phyloP scores from a whole-genome alignment of 176 grass and related monocot genomes.

The Areca catechu region DNA sequence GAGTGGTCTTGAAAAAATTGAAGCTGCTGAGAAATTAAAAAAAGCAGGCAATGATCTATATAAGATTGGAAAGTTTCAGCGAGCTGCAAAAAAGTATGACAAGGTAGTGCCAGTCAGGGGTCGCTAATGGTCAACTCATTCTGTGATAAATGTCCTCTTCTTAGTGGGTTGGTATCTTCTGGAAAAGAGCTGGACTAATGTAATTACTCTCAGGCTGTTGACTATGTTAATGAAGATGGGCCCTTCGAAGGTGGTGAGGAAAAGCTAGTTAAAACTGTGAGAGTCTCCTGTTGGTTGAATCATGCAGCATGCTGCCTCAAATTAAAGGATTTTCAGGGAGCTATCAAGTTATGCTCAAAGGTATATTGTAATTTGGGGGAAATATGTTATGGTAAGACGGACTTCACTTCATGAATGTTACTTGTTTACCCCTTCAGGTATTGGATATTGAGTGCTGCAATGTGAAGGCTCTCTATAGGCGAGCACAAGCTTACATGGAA shows the following conservation, averaged over 20 bases:
- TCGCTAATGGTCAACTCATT: background rate
- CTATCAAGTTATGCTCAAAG: constrained; percentile 28
- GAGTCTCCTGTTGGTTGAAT: constrained; percentile 34
- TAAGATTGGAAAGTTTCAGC: constrained; percentile 28
- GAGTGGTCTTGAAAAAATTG: constrained; percentile 24
- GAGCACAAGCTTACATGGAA: constrained; percentile 37
- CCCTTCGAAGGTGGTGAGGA: constrained; percentile 21
- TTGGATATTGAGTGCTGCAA: constrained; percentile 31
- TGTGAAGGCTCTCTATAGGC: constrained; percentile 32
- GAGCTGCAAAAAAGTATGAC: constrained; percentile 31
- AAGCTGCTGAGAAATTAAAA: constrained; percentile 34
- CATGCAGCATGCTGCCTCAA: constrained; percentile 38
- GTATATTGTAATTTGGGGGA: constrained; percentile 1
- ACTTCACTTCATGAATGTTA: background rate
- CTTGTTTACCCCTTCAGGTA: constrained; percentile 10
- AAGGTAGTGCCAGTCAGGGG: constrained; percentile 19
- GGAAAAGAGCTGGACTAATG: background rate
- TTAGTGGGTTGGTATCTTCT: background rate
- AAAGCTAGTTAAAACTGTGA: constrained; percentile 22
- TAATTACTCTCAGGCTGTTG: constrained; percentile 28
- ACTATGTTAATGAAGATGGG: constrained; percentile 20
- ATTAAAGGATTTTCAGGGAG: constrained; percentile 26
- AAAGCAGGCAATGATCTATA: constrained; percentile 29
- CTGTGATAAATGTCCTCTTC: background rate
- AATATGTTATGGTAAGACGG: too few species aligned